Base-by-base conservation (phyloP, 2,329 filamentous ascomycete genomes). In the Xylariaceae sp. region DNA sequence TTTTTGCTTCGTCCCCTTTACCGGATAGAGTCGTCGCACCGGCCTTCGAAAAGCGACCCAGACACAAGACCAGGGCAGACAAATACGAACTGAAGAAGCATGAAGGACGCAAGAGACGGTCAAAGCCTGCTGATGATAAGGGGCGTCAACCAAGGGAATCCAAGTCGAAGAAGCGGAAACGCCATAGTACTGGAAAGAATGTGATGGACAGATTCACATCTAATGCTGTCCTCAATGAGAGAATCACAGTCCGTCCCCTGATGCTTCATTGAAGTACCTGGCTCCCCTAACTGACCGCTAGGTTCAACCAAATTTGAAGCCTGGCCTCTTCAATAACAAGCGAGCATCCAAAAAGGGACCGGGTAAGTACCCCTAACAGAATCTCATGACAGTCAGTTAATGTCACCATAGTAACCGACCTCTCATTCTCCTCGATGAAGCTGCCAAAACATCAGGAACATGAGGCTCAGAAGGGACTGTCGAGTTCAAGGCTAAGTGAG, bases 191-290 rank as follows among this genome's bases (percentile, higher is more conserved):
- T 0, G 71, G 76, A 11, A 76, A 75, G 56, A 78, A 81, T 47
- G 74, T 86, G 6, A 80, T 85, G 71, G 71, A 76, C 5, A 80
- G 80, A 17, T 88, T 88, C 62, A 73, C 73, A 10, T 85, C 85
- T 0, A 70, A 77, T 2, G 80, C 79, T 55, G 77, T 88, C 48
- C 70, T 77, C 9, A 76, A 76, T 53, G 73, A 77, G n/a, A 77
- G 81, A 8, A 72, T 85, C 55, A 84, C 82, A 13, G 82, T 84
- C 68, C 66, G 76, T 55, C 11, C 48, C 30, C 49, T n/a, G 23
- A 6, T 15, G 15, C 23, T 39, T 39, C 15, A 48, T 7, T 11
- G 23, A 37, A 30, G 48, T 48, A n/a, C 7, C 50, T 53, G 34
- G 42, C 18, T 17, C 42, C 34, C 53, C 59, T 67, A n/a, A 70